Conservation (phyloP, 2,329 filamentous ascomycete genomes). For the Sporothrix globosa region DNA sequence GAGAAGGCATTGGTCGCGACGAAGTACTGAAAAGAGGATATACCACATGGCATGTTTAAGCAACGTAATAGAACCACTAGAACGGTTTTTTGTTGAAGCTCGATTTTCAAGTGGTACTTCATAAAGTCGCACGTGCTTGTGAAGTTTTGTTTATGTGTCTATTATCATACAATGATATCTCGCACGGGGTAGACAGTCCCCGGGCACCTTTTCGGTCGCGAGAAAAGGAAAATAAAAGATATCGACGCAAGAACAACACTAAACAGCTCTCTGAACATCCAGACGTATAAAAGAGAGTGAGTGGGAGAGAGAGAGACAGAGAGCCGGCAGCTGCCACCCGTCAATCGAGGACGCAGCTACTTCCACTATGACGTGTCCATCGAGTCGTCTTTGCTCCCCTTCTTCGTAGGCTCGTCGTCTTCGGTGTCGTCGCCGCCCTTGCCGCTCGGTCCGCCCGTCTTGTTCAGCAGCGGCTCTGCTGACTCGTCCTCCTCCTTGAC, state of each 20-base stretch:
- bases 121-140: neutral
- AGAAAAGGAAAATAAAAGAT: neutral
- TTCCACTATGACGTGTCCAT: constrained; percentile 80
- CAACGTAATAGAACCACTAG: constrained; percentile 13
- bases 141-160: constrained; percentile 28
- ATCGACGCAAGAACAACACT: neutral
- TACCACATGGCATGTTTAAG: neutral
- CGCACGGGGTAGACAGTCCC: constrained; percentile 16
- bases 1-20: neutral
- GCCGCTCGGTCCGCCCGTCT: constrained; percentile 67
- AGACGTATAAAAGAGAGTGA: neutral
- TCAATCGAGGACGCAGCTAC: neutral
- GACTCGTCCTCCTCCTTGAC: constrained; percentile 80
- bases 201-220: neutral
- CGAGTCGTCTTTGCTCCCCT: constrained; percentile 59
- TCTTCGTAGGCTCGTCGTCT: constrained; percentile 50
- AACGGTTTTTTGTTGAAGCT: neutral
- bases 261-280: neutral
- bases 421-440: constrained; percentile 49
- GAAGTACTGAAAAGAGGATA: neutral
- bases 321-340: neutral
- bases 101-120: neutral
- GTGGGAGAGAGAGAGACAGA: no score
- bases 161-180: constrained; percentile 31
- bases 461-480: constrained; percentile 61